phyloP scores from a whole-genome alignment of 352 stramenopile genomes.

The Discostella stelligera region DNA sequence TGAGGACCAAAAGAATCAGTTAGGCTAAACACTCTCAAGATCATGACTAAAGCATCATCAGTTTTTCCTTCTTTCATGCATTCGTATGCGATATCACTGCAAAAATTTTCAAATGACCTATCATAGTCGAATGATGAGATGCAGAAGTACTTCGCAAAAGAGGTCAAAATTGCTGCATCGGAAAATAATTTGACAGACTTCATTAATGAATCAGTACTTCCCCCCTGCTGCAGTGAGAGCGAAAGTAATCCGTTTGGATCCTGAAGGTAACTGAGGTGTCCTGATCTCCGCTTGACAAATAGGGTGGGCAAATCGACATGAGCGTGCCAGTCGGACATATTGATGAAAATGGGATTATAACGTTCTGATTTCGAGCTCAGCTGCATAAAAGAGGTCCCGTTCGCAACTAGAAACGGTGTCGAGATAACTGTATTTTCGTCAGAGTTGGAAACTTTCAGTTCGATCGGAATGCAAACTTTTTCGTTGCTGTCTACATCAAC shows the following conservation, averaged over 20 bases:
- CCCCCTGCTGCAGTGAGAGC: constrained; percentile 64
- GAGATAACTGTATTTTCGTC: constrained; percentile 31
- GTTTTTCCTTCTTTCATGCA: constrained; percentile 67
- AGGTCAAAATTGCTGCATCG: constrained; percentile 64
- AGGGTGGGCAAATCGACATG: constrained; percentile 40
- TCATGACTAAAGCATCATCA: constrained; percentile 55
- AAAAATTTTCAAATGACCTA: constrained; percentile 52
- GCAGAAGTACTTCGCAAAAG: constrained; percentile 73
- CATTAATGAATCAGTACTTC: constrained; percentile 39
- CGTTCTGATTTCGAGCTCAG: constrained; percentile 57
- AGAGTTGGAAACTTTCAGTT: constrained; percentile 55
- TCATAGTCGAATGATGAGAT: constrained; percentile 15
- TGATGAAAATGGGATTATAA: constrained; percentile 74
- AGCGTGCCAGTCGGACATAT: constrained; percentile 37
- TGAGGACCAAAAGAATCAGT: constrained; percentile 34
- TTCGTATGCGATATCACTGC: constrained; percentile 60
- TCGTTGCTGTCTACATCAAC: constrained; percentile 82
- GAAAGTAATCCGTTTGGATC: constrained; percentile 77
- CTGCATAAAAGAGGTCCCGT: constrained; percentile 37
- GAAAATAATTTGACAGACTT: constrained; percentile 74
- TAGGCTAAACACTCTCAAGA: constrained; percentile 55
- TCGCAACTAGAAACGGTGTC: constrained; percentile 46
- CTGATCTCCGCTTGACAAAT: constrained; percentile 81
- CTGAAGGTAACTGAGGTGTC: constrained; percentile 66
- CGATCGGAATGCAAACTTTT: constrained; percentile 80